These are phyloP conservation scores for Solanum piurae DNA, from an alignment of 257 asterid genomes.

Conservation along the genomic window DNA sequence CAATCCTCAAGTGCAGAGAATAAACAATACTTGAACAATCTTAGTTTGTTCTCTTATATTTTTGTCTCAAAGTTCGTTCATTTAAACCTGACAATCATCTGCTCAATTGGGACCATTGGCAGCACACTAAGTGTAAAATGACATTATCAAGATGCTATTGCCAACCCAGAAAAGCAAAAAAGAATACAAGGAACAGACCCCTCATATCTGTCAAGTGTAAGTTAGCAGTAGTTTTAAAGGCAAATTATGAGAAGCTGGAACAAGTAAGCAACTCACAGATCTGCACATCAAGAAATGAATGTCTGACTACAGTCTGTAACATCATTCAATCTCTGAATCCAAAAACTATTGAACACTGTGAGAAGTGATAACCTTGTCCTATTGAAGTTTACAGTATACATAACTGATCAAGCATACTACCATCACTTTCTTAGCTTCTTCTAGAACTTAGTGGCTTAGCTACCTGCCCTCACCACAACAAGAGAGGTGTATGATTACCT, in stretches of 20 bases:
- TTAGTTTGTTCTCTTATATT: background rate
- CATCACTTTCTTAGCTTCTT: background rate
- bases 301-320: background rate
- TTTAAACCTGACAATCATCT: background rate
- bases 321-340: background rate
- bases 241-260: background rate
- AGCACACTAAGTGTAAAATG: background rate
- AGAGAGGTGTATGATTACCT: constrained; percentile 36
- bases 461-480: background rate
- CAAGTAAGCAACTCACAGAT: background rate
- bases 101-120: background rate
- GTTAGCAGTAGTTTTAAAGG: background rate
- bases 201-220: background rate
- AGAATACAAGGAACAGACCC: background rate
- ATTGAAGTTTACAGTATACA: background rate
- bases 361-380: background rate
- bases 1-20: background rate
- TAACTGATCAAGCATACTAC: background rate
- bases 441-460: background rate
- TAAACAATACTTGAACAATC: background rate
- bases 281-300: background rate
- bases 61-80: background rate
- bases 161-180: background rate
- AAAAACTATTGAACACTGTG: background rate
- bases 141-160: background rate